Conservation (phyloP, 441 rosid species). For the Euphorbia schlechtendalii region DNA sequence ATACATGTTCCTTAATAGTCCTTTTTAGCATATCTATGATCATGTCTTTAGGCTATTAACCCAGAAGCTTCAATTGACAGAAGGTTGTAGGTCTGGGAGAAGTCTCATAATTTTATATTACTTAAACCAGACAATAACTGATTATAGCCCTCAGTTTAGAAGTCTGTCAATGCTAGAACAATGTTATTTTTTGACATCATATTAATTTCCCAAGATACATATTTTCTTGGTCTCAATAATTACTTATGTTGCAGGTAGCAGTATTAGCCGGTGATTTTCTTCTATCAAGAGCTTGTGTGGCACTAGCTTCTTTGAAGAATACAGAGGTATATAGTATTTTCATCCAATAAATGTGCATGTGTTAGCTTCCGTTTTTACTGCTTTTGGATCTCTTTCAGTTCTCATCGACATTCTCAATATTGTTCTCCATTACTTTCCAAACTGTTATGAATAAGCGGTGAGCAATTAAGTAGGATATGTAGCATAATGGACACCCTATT, state of each 20-base stretch:
- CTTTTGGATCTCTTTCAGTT: background rate
- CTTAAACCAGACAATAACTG: background rate
- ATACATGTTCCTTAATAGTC: too few species aligned
- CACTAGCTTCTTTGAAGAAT: conserved; percentile 81
- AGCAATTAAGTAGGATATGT: background rate
- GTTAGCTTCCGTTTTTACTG: background rate
- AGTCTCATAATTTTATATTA: background rate
- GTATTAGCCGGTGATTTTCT: conserved; percentile 93
- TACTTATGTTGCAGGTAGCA: conserved; percentile 49
- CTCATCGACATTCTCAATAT: background rate
- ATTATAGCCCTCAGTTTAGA: background rate
- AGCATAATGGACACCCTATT: background rate
- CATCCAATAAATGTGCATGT: background rate
- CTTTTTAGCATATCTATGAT: too few species aligned
- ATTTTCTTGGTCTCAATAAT: conserved; percentile 2
- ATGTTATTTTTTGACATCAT: background rate
- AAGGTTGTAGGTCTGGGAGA: background rate
- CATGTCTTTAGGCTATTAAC: background rate
- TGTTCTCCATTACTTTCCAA: background rate
- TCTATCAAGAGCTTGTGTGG: conserved; percentile 83
- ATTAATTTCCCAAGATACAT: background rate
- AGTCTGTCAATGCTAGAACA: background rate
- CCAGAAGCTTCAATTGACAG: background rate
- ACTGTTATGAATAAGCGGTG: background rate
- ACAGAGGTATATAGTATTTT: conserved; percentile 57